phyloP scores from a whole-genome alignment of 345 rosid species.

The Populus ilicifolia region DNA sequence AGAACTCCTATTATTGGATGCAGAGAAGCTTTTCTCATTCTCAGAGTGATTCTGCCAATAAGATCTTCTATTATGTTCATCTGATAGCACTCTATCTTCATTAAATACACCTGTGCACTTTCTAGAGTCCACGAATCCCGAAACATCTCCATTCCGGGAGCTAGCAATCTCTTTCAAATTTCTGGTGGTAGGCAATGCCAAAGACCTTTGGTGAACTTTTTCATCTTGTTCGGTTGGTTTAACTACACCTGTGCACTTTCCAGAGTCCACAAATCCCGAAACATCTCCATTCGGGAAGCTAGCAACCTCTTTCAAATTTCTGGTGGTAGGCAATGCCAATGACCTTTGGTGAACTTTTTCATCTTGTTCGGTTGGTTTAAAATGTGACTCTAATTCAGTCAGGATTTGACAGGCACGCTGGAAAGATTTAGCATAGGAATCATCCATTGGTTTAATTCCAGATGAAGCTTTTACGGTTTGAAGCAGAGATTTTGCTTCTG shows the following conservation, averaged over 20 bases:
- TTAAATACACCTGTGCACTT: background rate
- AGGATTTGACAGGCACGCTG: constrained; percentile 61
- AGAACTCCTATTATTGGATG: constrained; percentile 8
- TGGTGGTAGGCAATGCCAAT: constrained; percentile 1
- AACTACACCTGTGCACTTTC: too few relatives aligned
- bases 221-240: constrained; percentile 5
- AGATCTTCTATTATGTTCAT: constrained; percentile 1
- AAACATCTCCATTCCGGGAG: background rate
- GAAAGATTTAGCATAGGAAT: constrained; percentile 53
- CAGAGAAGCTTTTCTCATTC: constrained; percentile 18
- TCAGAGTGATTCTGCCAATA: background rate
- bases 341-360: constrained; percentile 5
- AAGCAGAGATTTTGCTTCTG: constrained; percentile 65
- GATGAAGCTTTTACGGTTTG: constrained; percentile 43
- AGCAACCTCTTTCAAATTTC: constrained; percentile 5
- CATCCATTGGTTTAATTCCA: constrained; percentile 43
- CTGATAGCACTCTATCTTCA: background rate
- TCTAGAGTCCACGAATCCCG: background rate
- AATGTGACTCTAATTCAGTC: constrained; percentile 32
- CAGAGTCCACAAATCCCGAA: background rate
- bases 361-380: constrained; percentile 5
- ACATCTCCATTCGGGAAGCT: background rate
- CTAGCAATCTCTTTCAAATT: background rate
- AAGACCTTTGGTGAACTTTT: constrained; percentile 3
- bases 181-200: constrained; percentile 3